phyloP scores from a whole-genome alignment of 140 eudicot species.

The Senecio squalidus region DNA sequence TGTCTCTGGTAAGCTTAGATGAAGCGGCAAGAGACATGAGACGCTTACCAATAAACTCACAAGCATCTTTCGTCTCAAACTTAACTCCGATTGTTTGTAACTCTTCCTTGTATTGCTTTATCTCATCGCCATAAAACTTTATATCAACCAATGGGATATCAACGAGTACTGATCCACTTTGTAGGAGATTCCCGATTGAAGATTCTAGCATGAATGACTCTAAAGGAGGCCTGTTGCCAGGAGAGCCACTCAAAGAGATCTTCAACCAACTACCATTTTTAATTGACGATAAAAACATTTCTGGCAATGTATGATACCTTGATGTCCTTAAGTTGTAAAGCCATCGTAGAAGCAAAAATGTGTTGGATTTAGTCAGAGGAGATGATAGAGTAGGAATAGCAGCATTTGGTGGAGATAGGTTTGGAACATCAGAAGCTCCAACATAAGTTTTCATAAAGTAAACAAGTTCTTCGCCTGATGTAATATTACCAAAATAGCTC shows the following conservation, averaged over 20 bases:
- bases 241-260: conserved; percentile 27
- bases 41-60: conserved; percentile 42
- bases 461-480: conserved; percentile 20
- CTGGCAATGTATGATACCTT: conserved; percentile 20
- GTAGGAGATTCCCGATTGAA: conserved; percentile 29
- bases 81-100: conserved; percentile 40
- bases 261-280: conserved; percentile 50
- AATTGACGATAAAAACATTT: conserved; percentile 35
- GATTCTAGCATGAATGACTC: conserved; percentile 43
- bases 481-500: conserved; percentile 20
- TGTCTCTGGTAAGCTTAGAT: conserved; percentile 27
- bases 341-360: conserved; percentile 44
- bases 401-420: conserved; percentile 40
- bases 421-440: conserved; percentile 44
- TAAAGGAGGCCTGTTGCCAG: conserved; percentile 43
- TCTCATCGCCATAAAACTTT: conserved; percentile 29
- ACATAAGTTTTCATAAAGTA: conserved; percentile 22
- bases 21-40: conserved; percentile 48
- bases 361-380: conserved; percentile 29
- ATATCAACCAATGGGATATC: conserved; percentile 49
- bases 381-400: conserved; percentile 40
- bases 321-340: conserved; percentile 22
- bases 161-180: conserved; percentile 44
- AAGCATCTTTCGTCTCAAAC: conserved; percentile 43
- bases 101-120: conserved; percentile 39